Evolutionary conservation across 768 basidiomycete genomes (phyloP), one percentile per base, ranked within the genome.

Genomic region (Pisolithus microcarpus): DNA sequence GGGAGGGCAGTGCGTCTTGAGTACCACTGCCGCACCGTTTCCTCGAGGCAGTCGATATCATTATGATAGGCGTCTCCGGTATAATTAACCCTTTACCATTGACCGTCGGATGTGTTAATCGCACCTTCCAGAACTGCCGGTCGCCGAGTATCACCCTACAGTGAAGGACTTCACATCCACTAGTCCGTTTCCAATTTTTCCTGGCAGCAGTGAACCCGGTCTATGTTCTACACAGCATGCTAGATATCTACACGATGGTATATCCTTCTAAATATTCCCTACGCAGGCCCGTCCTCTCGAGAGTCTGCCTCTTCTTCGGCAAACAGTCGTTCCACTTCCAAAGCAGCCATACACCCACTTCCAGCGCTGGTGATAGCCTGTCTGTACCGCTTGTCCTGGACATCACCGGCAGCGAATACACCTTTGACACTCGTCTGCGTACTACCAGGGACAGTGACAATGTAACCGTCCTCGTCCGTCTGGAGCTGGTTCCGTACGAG

Each of bases 331-430:
- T 99, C 95, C 1, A 84, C 93, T 67, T 97, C 94, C 28, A 99
- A 71, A 1, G 96, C 95, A 44, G 95, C 94, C 88, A 97, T 95
- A 64, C 95, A 99, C 0, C 95, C 89, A 58, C 86, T 91, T 10
- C 90, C 90, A 7, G 91, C 91, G 56, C 84, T 86, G 19, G 91
- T 93, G 63, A 92, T 89, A 10, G 95, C 96, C 70, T 98, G 96
- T 37, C 94, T 75, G 65, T 95, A 98, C 48, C 85, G 75, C 72
- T 96, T 97, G 63, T 99, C 95, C 71, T 99, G 95, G 0, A 99
- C 96, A 60, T 98, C 96, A 51, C 96, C 96, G 11, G 96, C 96
- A 0, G 96, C 96, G 66, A 93, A 99, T n/a, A 99, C 91, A 54
- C 94, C 96, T 67, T 83, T 88, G 53, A 98, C 83, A 46, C 83